Conservation (phyloP, 441 rosid genomes). For the Viola pubescens region DNA sequence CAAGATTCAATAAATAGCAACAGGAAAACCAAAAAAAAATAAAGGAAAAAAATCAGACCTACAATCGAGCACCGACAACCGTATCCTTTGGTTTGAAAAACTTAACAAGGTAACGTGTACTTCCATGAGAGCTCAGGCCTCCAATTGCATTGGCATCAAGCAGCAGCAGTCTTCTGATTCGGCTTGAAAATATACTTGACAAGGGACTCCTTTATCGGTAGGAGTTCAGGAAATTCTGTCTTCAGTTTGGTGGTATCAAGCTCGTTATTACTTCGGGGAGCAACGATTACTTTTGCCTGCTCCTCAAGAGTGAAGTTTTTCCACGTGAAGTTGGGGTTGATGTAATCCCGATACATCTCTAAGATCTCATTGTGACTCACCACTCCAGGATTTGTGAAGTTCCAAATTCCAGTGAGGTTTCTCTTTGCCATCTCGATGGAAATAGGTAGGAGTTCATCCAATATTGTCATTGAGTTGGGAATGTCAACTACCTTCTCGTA, state of each 20-base stretch:
- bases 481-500: slow-evolving; percentile 84
- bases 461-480: slow-evolving; percentile 89
- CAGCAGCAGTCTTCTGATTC: slow-evolving; percentile 46
- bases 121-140: slow-evolving; percentile 14
- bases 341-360: slow-evolving; percentile 65
- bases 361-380: slow-evolving; percentile 87
- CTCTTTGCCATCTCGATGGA: slow-evolving; percentile 93
- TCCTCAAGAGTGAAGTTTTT: slow-evolving; percentile 79
- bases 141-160: slow-evolving; percentile 12
- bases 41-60: slow-evolving; percentile 12
- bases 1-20: slow-evolving; percentile 18
- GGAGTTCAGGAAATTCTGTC: slow-evolving; percentile 67
- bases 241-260: slow-evolving; percentile 68
- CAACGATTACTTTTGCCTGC: slow-evolving; percentile 81
- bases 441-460: slow-evolving; percentile 79
- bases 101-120: slow-evolving; percentile 14
- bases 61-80: slow-evolving; percentile 10
- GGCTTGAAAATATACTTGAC: slow-evolving; percentile 70
- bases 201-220: slow-evolving; percentile 76
- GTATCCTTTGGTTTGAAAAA: slow-evolving; percentile 9
- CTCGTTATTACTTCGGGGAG: slow-evolving; percentile 94
- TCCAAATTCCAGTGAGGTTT: slow-evolving; percentile 85
- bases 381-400: slow-evolving; percentile 84
- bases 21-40: slow-evolving; percentile 7
- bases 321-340: slow-evolving; percentile 65